These are phyloP conservation scores for Omphalotus olearius DNA, from an alignment of 1,284 basidiomycete species.

Conservation along the genomic window DNA sequence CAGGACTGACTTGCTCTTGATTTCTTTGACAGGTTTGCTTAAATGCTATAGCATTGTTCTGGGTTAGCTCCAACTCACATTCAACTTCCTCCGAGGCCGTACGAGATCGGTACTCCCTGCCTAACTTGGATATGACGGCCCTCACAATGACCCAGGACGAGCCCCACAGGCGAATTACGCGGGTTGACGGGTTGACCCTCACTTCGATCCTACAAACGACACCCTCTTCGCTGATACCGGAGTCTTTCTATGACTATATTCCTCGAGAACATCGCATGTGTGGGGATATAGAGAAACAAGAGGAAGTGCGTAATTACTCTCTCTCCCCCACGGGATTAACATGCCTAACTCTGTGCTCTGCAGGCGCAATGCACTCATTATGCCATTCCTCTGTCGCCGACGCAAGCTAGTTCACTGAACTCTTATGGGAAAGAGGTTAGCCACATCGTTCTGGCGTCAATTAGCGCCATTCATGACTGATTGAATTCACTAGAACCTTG, in stretches of 20 bases:
- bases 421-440: no score
- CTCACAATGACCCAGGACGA: not conserved
- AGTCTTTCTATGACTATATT: conserved; percentile 8
- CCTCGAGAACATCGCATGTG: not conserved
- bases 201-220: not conserved
- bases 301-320: not conserved
- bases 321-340: not conserved
- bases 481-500: no score
- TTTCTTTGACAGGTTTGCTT: not conserved
- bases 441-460: no score
- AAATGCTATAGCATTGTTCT: not conserved
- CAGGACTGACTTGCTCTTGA: no score
- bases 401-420: no score
- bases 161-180: not conserved
- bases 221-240: conserved; percentile 1
- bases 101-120: conserved; percentile 7
- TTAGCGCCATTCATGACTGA: no score
- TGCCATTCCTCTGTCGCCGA: no score
- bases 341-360: no score
- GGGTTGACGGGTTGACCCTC: no score
- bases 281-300: not conserved
- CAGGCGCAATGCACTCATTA: no score
- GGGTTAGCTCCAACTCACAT: conserved; percentile 8
- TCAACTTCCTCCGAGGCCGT: not conserved
- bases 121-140: conserved; percentile 8